These are phyloP conservation scores for Hyphodiscus sp. DNA, from an alignment of 2,329 filamentous ascomycete genomes.

Conservation along the genomic window DNA sequence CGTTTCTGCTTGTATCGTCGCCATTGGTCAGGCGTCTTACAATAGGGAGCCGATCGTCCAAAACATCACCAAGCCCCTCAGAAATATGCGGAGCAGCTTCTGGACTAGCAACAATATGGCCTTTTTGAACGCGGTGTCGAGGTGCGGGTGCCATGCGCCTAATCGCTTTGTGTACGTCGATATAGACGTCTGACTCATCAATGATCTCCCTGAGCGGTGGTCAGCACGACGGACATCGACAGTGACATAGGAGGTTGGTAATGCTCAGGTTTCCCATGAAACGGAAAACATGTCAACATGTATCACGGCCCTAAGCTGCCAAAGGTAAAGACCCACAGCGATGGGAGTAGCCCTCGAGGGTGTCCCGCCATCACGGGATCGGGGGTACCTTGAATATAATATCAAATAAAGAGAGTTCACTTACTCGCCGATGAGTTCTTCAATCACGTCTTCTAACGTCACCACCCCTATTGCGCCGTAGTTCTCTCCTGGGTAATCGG, in stretches of 20 bases:
- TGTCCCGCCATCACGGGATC: too few relatives aligned
- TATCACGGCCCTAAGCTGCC: too few relatives aligned
- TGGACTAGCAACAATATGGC: conserved; percentile 43
- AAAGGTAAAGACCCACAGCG: too few relatives aligned
- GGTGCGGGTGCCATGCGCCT: conserved; percentile 58
- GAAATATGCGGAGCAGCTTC: conserved; percentile 30
- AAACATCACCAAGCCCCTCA: conserved; percentile 38
- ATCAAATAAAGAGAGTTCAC: conserved; percentile 32
- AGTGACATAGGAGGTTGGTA: too few relatives aligned
- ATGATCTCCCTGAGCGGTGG: conserved; percentile 74
- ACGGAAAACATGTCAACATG: too few relatives aligned
- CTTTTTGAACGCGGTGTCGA: conserved; percentile 60
- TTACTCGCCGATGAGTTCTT: conserved; percentile 95
- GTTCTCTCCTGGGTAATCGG: conserved; percentile 81
- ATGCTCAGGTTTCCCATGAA: too few relatives aligned
- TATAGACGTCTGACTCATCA: conserved; percentile 96
- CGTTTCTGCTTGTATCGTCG: conserved; percentile 9
- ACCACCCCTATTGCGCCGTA: conserved; percentile 88
- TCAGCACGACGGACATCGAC: neutral
- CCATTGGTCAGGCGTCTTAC: conserved; percentile 7
- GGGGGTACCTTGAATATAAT: too few relatives aligned
- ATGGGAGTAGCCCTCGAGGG: too few relatives aligned
- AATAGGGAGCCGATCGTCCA: conserved; percentile 30
- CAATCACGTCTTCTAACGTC: conserved; percentile 95
- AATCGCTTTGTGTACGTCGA: conserved; percentile 97